These are phyloP conservation scores for Monosporozyma aerobia DNA, from an alignment of 805 yeast species.

Conservation along the genomic window DNA sequence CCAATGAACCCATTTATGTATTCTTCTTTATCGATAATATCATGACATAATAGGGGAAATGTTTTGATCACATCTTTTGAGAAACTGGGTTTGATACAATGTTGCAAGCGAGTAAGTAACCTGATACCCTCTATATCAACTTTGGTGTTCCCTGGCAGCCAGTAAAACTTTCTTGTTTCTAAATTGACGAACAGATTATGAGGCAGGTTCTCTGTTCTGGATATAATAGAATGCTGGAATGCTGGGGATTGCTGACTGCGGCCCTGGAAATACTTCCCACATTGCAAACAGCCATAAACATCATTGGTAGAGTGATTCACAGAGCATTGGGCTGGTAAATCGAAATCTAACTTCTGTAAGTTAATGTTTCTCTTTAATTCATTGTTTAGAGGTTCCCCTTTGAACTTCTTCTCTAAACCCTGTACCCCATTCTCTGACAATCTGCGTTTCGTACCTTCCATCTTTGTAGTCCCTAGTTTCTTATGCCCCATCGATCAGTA, in stretches of 20 bases:
- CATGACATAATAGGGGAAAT: constrained; percentile 31
- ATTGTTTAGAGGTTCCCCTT: not conserved
- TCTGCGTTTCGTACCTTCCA: not conserved
- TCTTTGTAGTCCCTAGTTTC: not conserved
- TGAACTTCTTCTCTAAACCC: not conserved
- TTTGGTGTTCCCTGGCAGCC: constrained; percentile 47
- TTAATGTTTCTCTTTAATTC: constrained; percentile 8
- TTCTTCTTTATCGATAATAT: constrained; percentile 34
- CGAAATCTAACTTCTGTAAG: constrained; percentile 45
- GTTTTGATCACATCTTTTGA: constrained; percentile 25
- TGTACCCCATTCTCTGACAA: not conserved
- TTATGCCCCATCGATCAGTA: not conserved
- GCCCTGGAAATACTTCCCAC: constrained; percentile 70
- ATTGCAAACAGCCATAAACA: constrained; percentile 61
- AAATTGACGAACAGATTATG: constrained; percentile 61
- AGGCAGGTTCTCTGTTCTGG: constrained; percentile 36
- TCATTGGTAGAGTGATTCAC: constrained; percentile 51
- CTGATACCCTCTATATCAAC: constrained; percentile 5
- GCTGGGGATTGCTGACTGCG: constrained; percentile 57
- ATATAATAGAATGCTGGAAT: constrained; percentile 54
- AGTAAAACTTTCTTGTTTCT: constrained; percentile 37
- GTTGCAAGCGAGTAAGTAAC: constrained; percentile 7
- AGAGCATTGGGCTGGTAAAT: constrained; percentile 57
- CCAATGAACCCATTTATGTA: constrained; percentile 63
- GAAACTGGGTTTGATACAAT: constrained; percentile 36